These are phyloP conservation scores for Fagopyrum tataricum DNA, from an alignment of 148 eudicot species.

Conservation along the genomic window DNA sequence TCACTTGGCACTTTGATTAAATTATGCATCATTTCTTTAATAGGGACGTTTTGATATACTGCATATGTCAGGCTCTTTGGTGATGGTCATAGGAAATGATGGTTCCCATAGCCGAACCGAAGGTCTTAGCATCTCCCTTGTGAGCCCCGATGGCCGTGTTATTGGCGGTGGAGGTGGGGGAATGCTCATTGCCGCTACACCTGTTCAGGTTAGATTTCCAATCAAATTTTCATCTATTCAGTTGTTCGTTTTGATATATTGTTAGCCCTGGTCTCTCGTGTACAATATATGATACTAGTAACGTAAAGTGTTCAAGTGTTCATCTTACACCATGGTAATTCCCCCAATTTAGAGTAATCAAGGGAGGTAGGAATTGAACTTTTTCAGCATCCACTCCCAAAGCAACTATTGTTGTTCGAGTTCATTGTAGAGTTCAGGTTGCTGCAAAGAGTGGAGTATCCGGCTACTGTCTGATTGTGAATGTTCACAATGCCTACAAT, in stretches of 20 bases:
- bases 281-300: no score
- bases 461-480: not conserved
- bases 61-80: constrained; percentile 66
- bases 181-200: constrained; percentile 71
- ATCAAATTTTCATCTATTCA: not conserved
- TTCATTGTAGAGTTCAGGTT: not conserved
- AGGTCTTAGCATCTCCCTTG: constrained; percentile 59
- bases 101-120: constrained; percentile 43
- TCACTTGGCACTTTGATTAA: not conserved
- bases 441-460: not conserved
- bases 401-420: not conserved
- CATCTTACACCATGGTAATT: no score
- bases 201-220: constrained; percentile 55
- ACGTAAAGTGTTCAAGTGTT: no score
- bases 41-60: constrained; percentile 86
- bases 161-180: constrained; percentile 82
- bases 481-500: not conserved
- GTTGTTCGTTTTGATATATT: no score
- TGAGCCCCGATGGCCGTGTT: constrained; percentile 77
- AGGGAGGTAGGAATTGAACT: not conserved
- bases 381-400: not conserved
- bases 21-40: constrained; percentile 10
- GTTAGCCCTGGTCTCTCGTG: no score
- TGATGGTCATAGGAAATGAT: constrained; percentile 34
- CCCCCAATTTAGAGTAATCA: not conserved